phyloP scores from a whole-genome alignment of 2,329 filamentous ascomycete species.

The Phyllosticta ampelicida region DNA sequence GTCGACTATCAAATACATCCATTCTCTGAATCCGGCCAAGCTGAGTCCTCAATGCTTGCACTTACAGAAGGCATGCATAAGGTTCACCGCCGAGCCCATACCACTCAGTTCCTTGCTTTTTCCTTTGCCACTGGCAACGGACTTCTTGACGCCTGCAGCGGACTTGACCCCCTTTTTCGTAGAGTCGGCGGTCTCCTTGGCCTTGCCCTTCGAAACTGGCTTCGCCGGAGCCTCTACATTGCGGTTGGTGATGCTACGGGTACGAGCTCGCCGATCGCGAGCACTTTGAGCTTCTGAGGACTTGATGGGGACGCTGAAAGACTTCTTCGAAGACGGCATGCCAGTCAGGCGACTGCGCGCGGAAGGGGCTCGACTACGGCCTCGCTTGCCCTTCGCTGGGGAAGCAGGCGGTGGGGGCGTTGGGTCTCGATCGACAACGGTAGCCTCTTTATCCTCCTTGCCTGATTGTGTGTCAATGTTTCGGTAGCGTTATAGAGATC shows the following conservation, averaged over 20 bases:
- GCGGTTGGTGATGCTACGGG: background rate
- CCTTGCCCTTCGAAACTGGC: background rate
- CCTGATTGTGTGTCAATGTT: background rate
- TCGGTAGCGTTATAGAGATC: too few species aligned
- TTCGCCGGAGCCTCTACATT: background rate
- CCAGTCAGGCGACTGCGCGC: background rate
- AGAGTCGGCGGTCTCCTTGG: background rate
- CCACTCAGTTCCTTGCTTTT: background rate
- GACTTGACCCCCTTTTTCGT: background rate
- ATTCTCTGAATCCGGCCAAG: background rate
- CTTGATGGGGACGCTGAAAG: too few species aligned
- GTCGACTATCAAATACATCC: background rate
- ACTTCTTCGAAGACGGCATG: background rate
- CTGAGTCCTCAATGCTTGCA: background rate
- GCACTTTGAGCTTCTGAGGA: background rate
- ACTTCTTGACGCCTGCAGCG: background rate
- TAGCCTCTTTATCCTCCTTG: background rate
- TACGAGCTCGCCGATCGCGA: background rate
- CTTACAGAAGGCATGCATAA: background rate
- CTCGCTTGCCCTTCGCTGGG: background rate
- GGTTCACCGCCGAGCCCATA: too few species aligned
- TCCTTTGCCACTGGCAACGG: background rate
- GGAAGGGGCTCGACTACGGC: background rate
- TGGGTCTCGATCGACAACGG: background rate
- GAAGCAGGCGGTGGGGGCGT: too few species aligned